Base-by-base conservation (phyloP, 2,329 filamentous ascomycete species). In the Fusarium musae region DNA sequence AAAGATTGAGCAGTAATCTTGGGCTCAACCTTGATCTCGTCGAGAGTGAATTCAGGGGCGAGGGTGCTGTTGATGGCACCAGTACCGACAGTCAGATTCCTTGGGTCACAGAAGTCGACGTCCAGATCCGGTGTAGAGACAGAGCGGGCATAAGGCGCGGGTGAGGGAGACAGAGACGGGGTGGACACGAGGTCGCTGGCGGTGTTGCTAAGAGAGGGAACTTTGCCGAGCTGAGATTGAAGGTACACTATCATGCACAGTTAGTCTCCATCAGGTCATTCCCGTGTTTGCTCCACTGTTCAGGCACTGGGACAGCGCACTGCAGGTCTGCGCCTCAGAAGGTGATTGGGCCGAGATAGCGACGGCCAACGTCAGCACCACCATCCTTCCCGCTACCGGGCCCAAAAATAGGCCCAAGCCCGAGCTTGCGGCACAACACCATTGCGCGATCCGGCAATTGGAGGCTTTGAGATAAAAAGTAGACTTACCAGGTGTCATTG, bases 21-120 rank as follows among this genome's bases (percentile, higher is more conserved):
- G 80, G 73, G 82, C 83, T 88, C 86, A 66, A 81, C 83, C 81
- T 85, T 86, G 78, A 87, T 82, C 78, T 93, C 90, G 82, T 91
- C 88, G 78, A 93, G 86, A 68, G 92, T 87, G 75, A 94, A 92
- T 75, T 94, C 92, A 50, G 87, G 83, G 12, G 86, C 83, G 57
- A 87, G 79, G 13, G 84, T 86, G 43, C 86, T 81, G 77, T 85
- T 87, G 70, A 85, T 82, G 61, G 87, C 83, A 80, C 83, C 82
- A 60, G 85, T 87, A 34, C 85, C 87, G 21, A 97, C 93, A 26
- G 93, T 97, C 73, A 98, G 85, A 80, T 97, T 94, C 79, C 95
- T 92, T 39, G 96, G 95, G 80, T 98, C 95, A 83, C 96, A 97
- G 82, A 96, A 97, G 83, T 94, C 92, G 75, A 94, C 88, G 81